These are phyloP conservation scores for Leccinum arenicola DNA, from an alignment of 768 basidiomycete genomes.

Conservation along the genomic window DNA sequence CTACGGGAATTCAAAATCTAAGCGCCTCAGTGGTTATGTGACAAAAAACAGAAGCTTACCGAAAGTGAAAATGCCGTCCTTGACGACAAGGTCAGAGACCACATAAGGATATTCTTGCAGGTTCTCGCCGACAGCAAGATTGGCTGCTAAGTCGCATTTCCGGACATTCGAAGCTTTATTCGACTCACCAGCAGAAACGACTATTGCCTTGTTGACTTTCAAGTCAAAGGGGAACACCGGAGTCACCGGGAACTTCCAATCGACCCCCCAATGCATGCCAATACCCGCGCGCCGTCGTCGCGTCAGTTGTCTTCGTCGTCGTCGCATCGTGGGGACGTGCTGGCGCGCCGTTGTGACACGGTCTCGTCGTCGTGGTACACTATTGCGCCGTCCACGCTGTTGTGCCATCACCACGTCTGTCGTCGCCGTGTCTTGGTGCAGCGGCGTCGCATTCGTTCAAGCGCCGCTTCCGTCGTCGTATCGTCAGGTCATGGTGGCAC, in stretches of 20 bases:
- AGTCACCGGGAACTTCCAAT: constrained; percentile 4
- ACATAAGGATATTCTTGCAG: constrained; percentile 17
- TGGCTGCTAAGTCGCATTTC: background rate
- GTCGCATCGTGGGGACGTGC: too few species aligned
- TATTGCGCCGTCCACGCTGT: too few species aligned
- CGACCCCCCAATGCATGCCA: constrained; percentile 12
- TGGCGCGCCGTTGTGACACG: too few species aligned
- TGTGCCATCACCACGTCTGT: too few species aligned
- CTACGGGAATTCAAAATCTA: background rate
- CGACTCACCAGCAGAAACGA: constrained; percentile 3
- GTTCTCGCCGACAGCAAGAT: constrained; percentile 16
- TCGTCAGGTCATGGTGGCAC: too few species aligned
- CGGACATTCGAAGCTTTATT: background rate
- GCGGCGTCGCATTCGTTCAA: too few species aligned
- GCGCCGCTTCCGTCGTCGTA: too few species aligned
- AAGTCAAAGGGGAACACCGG: background rate
- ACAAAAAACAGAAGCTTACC: constrained; percentile 2
- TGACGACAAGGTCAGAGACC: constrained; percentile 14
- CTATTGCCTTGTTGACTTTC: constrained; percentile 6
- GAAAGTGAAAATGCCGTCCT: constrained; percentile 11
- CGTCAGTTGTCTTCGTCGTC: too few species aligned
- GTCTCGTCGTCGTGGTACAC: too few species aligned
- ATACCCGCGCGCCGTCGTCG: background rate
- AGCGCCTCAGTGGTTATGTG: too few species aligned
- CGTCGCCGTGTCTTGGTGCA: too few species aligned